Base-by-base conservation (phyloP, 2,329 filamentous ascomycete species). In the Pseudogymnoascus sp. region DNA sequence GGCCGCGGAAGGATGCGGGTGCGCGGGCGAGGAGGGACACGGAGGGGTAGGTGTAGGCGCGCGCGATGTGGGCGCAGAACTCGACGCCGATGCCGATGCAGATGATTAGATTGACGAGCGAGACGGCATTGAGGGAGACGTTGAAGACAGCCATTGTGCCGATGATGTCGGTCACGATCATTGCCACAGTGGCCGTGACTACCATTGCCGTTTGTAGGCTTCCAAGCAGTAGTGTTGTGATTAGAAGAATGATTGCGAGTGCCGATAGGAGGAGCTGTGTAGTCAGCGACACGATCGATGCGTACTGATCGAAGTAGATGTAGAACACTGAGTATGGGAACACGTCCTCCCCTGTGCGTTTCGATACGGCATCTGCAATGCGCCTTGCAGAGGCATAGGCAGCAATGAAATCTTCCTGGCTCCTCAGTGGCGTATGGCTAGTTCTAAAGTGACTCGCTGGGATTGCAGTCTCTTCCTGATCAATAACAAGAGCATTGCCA, bases 261-360 rank as follows among this genome's bases (percentile, higher is more conserved):
- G 92, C 93, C 3, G 90, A 89, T 42, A 89, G 88, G 31, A 99
- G 83, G 1, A 99, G 84, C 0, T 88, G 85, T 0, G 83, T 88
- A 0, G 93, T 93, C 3, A 97, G 82, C 10, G 83, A 82, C 19
- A 96, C 86, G 65, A 99, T 97, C 64, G 84, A 85, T 5, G 91
- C 83, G 72, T 99, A 99, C 74, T 97, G 95, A 73, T 99, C 95
- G 74, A 99, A 99, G 83, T 97, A 99, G 74, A 99, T 93, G 79
- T 99, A 99, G 75, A 96, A 96, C 65, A 97, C 88, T 69, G 91
- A 96, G 78, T 99, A 99, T 0, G 95, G 91, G 81, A 99, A 99
- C 2, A 99, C 88, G 23, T 95, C 87, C 21, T 90, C 85, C 4
- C 87, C 84, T 4, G 92, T 93, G 61, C 83, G 81, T 62, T 83